Base-by-base conservation (phyloP, 108 stramenopile species). In the Licmophora abbreviata region DNA sequence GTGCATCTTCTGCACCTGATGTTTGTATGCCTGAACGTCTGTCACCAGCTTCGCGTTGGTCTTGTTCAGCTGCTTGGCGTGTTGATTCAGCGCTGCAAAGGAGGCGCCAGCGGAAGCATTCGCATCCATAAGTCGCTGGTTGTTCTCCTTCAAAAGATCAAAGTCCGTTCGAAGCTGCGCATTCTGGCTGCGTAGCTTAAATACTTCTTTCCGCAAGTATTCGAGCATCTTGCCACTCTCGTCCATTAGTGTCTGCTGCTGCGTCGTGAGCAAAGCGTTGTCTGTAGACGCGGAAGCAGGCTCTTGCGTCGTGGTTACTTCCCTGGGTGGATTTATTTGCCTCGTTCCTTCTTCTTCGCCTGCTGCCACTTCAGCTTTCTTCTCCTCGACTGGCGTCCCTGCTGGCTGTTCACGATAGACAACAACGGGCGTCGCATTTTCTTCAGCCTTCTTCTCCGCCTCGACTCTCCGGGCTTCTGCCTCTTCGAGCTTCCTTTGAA, bases 181-280 rank as follows among this genome's bases (percentile, higher is more conserved):
- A 48, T 78, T 76, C 44, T 76, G 68, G 37, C 60, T 61, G 10
- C 74, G 59, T 0, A 81, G 61, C 48, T 69, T 66, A 46, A 74
- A 74, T 2, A 80, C 78, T 51, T 85, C 83, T 22, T 77, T 77
- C 30, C 83, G 69, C 7, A 81, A 44, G 37, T 73, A 78, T 28
- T 85, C 79, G 28, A 85, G 47, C 83, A 85, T 85, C 29, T 71
- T 71, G 0, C 74, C 79, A 50, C 76, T 78, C 47, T 85, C 83
- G 35, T 81, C 79, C 76, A 80, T 85, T 4, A 84, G 67, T 34
- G 77, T 72, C 59, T 83, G 82, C 33, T 76, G 75, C 29, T 50
- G 44, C 14, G 44, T 21, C 2, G 44, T 46, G 14, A 46, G 9
- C 3, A 40, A 15, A 40, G 38, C 15, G 38, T 40, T 40, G 15